Evolutionary conservation across 257 asterid species (phyloP).

Genomic region (Solanum stenotomum): DNA sequence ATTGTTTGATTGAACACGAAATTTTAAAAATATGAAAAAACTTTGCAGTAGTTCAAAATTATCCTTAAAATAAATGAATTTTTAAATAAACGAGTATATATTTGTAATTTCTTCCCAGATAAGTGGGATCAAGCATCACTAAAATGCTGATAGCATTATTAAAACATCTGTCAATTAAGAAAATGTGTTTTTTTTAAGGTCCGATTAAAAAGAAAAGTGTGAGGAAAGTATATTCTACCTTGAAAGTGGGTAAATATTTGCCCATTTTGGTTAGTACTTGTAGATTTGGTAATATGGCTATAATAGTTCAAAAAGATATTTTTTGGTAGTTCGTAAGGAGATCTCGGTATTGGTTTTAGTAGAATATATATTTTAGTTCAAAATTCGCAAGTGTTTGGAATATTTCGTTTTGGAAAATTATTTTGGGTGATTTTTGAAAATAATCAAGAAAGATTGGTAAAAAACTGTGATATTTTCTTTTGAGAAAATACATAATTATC

Average conservation of each 20-base stretch:
- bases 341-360: background rate
- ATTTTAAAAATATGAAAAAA: no score
- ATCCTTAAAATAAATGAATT: background rate
- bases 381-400: background rate
- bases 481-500: no score
- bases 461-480: background rate
- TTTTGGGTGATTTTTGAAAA: background rate
- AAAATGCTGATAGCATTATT: no score
- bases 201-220: background rate
- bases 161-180: no score
- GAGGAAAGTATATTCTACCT: background rate
- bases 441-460: background rate
- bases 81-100: no score
- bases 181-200: no score
- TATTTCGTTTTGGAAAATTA: background rate
- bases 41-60: no score
- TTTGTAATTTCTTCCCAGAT: background rate
- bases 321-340: background rate
- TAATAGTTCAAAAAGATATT: background rate
- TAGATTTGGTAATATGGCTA: background rate
- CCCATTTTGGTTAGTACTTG: background rate
- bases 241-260: background rate
- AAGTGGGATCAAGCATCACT: no score
- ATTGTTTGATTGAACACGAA: no score
- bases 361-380: background rate